These are phyloP conservation scores for Aegilops tauschii DNA, from an alignment of 176 grass and related monocot genomes.

Conservation along the genomic window DNA sequence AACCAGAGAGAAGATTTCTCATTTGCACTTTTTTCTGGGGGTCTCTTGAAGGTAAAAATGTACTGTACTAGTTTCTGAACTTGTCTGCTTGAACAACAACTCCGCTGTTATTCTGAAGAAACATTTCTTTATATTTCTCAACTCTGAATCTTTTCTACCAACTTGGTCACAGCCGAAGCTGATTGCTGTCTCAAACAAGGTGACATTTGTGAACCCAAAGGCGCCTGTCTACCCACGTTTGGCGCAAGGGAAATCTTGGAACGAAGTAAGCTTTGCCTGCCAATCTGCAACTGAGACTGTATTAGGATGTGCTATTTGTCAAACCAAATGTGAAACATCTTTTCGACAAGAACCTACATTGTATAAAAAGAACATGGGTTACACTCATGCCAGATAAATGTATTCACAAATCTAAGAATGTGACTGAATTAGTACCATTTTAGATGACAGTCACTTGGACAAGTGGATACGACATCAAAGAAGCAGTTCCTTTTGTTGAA, in stretches of 20 bases:
- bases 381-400: background rate
- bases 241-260: conserved; percentile 76
- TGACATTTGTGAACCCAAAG: conserved; percentile 67
- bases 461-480: conserved; percentile 65
- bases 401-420: background rate
- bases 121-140: background rate
- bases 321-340: background rate
- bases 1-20: conserved; percentile 83
- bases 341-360: background rate
- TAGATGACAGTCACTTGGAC: conserved; percentile 93
- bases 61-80: background rate
- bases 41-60: conserved; percentile 44
- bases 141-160: background rate
- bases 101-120: background rate
- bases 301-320: background rate
- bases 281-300: background rate
- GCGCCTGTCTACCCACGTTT: conserved; percentile 70
- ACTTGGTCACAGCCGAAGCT: conserved; percentile 52
- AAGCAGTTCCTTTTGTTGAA: conserved; percentile 76
- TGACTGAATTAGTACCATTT: background rate
- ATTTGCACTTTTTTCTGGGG: conserved; percentile 72
- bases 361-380: background rate
- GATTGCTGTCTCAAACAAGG: conserved; percentile 59
- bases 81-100: background rate
- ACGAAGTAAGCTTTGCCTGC: conserved; percentile 55